A percentile compares a stretch with the other conserved stretches of the same genome.
phyloP scores from a whole-genome alignment of 129 eudicot genomes.

The Smallanthus sonchifolius region DNA sequence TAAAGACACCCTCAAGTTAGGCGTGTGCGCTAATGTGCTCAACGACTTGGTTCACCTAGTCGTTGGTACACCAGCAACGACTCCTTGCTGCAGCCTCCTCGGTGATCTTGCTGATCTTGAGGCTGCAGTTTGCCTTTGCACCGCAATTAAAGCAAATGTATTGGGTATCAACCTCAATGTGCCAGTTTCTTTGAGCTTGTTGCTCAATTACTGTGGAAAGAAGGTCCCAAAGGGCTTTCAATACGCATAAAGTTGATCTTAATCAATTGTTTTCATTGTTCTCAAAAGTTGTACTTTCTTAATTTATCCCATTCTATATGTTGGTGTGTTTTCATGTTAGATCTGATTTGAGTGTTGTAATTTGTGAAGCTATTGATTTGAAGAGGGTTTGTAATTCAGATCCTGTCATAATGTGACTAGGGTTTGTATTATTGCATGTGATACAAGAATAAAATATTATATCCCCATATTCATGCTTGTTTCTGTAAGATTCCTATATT shows the following conservation, averaged over 20 bases:
- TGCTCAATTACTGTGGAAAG: constrained; percentile 68
- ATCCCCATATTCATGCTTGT: background rate
- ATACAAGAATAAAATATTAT: background rate
- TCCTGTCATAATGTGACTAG: constrained; percentile 8
- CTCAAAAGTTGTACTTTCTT: background rate
- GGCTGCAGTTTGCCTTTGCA: constrained; percentile 88
- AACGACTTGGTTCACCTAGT: constrained; percentile 36
- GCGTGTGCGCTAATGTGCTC: constrained; percentile 56
- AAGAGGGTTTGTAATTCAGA: background rate
- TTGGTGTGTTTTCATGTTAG: background rate
- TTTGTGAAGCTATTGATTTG: background rate
- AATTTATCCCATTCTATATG: background rate
- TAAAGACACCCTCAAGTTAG: constrained; percentile 49
- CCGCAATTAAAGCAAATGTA: constrained; percentile 69
- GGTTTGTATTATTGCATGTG: constrained; percentile 2
- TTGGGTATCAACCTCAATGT: constrained; percentile 64
- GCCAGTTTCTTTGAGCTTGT: constrained; percentile 53
- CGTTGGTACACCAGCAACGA: constrained; percentile 53
- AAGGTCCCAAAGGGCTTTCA: constrained; percentile 53
- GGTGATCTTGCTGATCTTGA: constrained; percentile 68
- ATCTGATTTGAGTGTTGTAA: background rate
- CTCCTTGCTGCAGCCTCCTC: constrained; percentile 70
- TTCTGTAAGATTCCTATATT: background rate
- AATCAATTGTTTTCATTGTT: constrained; percentile 27
- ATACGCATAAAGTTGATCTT: constrained; percentile 25